Evolutionary conservation across 2,329 filamentous ascomycete genomes (phyloP).

Genomic region (Capronia americana): DNA sequence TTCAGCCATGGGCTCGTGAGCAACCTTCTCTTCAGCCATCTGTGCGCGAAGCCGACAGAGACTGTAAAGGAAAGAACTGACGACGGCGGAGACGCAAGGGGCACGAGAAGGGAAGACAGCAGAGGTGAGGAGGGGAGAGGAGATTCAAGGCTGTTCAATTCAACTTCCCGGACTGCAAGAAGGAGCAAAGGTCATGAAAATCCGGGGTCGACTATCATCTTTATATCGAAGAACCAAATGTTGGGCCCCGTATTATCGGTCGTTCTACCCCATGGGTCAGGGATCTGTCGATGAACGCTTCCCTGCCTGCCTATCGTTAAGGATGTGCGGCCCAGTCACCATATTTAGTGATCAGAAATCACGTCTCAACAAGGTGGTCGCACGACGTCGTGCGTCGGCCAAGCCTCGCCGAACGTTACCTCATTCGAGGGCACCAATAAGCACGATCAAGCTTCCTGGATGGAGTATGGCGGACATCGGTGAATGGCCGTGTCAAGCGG

Average conservation of each 20-base stretch:
- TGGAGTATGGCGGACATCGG: slow-evolving; percentile 1
- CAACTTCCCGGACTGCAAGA: background rate
- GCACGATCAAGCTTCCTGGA: background rate
- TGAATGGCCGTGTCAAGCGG: slow-evolving; percentile 12
- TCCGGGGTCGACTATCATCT: slow-evolving; percentile 1
- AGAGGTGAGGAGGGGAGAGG: background rate
- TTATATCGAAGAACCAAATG: slow-evolving; percentile 16
- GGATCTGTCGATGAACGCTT: background rate
- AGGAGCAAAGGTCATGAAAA: background rate
- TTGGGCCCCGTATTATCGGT: slow-evolving; percentile 12
- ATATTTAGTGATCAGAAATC: slow-evolving; percentile 10
- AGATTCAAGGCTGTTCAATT: background rate
- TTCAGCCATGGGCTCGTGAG: slow-evolving; percentile 14
- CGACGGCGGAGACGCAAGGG: background rate
- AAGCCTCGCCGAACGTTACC: slow-evolving; percentile 12
- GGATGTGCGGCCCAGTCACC: slow-evolving; percentile 1
- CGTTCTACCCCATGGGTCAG: slow-evolving; percentile 22
- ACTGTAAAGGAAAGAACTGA: background rate
- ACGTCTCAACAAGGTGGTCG: slow-evolving; percentile 5
- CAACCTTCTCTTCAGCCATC: slow-evolving; percentile 17
- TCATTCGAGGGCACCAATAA: slow-evolving; percentile 12
- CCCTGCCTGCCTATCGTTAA: background rate
- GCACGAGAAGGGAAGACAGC: background rate
- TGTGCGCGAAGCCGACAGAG: slow-evolving; percentile 5
- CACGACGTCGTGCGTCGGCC: slow-evolving; percentile 14